Evolutionary conservation across 1,284 basidiomycete genomes (phyloP).

Genomic region (Puccinia brachypodii): DNA sequence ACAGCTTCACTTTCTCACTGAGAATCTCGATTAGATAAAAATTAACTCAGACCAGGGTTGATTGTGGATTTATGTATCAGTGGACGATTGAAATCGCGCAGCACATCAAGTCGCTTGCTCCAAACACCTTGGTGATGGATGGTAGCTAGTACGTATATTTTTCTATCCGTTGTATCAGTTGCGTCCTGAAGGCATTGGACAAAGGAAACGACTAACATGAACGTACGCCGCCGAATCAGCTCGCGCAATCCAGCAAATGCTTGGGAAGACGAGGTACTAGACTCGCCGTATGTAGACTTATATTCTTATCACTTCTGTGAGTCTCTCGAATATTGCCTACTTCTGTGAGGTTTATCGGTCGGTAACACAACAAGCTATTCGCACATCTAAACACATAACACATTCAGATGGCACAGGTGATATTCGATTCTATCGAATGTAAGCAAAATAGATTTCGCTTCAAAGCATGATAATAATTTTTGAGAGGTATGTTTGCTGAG

Average conservation of each 20-base stretch:
- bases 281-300: constrained; percentile 39
- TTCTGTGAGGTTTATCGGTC: too few relatives aligned
- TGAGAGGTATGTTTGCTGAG: not conserved
- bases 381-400: too few relatives aligned
- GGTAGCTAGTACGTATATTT: constrained; percentile 32
- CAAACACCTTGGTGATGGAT: constrained; percentile 46
- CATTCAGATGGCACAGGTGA: constrained; percentile 23
- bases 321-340: too few relatives aligned
- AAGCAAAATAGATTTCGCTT: too few relatives aligned
- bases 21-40: too few relatives aligned
- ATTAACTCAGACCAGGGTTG: not conserved
- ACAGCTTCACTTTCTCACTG: too few relatives aligned
- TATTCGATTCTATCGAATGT: not conserved
- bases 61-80: not conserved
- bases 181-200: too few relatives aligned
- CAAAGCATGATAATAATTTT: not conserved
- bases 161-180: not conserved
- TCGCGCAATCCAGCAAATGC: too few relatives aligned
- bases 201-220: too few relatives aligned
- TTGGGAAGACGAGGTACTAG: constrained; percentile 40
- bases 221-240: too few relatives aligned
- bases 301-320: constrained; percentile 45
- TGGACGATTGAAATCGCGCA: constrained; percentile 45
- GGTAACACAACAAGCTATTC: too few relatives aligned
- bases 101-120: constrained; percentile 42